Percentiles rank a stretch among this genome's conserved stretches.
phyloP scores from a whole-genome alignment of 805 yeast genomes.

The Wickerhamomyces tratensis region DNA sequence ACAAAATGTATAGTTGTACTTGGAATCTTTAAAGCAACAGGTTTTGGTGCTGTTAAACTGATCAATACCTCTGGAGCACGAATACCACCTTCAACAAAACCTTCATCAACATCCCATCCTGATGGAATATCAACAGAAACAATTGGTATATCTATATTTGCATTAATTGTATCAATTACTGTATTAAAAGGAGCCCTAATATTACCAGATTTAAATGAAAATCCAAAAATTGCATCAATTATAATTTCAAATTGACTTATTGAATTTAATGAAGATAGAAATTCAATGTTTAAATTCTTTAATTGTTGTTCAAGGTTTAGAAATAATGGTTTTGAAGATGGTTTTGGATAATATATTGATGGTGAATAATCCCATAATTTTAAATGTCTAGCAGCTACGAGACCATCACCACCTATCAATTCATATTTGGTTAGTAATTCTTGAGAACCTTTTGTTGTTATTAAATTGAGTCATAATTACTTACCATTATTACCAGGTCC shows the following conservation, averaged over 20 bases:
- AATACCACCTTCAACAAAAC: slow-evolving; percentile 42
- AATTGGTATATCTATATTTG: slow-evolving; percentile 37
- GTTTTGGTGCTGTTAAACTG: slow-evolving; percentile 90
- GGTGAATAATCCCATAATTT: slow-evolving; percentile 74
- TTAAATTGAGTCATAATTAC: slow-evolving; percentile 33
- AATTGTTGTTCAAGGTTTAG: slow-evolving; percentile 57
- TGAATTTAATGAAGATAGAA: slow-evolving; percentile 32
- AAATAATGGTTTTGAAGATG: slow-evolving; percentile 47
- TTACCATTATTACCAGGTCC: slow-evolving; percentile 98
- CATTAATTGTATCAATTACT: slow-evolving; percentile 31
- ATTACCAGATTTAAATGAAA: slow-evolving; percentile 79
- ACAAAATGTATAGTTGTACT: slow-evolving; percentile 49
- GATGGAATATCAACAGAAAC: slow-evolving; percentile 88
- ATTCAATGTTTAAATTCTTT: slow-evolving; percentile 48
- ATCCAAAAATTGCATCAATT: slow-evolving; percentile 86
- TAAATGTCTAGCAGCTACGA: slow-evolving; percentile 91
- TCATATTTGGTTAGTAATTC: no score
- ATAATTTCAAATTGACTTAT: slow-evolving; percentile 24
- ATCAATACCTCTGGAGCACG: slow-evolving; percentile 61
- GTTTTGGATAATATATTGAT: slow-evolving; percentile 70
- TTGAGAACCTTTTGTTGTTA: no score
- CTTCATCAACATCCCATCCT: slow-evolving; percentile 94
- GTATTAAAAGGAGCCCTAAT: slow-evolving; percentile 66
- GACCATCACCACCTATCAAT: slow-evolving; percentile 72
- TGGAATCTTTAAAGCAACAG: slow-evolving; percentile 54